Percentiles rank a stretch among this genome's conserved stretches.
Conservation (phyloP, 176 grass and related monocot species). For the Areca catechu region DNA sequence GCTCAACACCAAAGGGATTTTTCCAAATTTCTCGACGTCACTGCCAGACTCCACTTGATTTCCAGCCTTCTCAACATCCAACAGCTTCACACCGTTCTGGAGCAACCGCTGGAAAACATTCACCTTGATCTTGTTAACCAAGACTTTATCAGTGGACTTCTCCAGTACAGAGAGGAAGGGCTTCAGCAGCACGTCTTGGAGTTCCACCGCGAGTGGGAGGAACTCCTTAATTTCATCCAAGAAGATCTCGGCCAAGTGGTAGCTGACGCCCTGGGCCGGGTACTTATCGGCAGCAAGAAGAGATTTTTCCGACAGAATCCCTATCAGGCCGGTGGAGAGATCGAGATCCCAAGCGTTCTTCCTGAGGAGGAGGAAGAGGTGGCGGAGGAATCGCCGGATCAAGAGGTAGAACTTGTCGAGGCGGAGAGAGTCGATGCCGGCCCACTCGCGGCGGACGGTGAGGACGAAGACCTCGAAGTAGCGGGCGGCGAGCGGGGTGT, state of each 20-base stretch:
- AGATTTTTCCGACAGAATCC: conserved; percentile 38
- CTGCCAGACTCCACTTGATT: conserved; percentile 40
- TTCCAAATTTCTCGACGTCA: conserved; percentile 52
- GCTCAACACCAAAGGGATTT: conserved; percentile 37
- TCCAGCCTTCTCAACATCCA: conserved; percentile 40
- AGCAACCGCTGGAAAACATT: conserved; percentile 57
- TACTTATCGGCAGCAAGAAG: conserved; percentile 24
- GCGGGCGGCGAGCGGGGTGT: conserved; percentile 22
- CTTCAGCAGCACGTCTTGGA: conserved; percentile 31
- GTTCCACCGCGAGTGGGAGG: conserved; percentile 37
- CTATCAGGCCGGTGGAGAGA: conserved; percentile 24
- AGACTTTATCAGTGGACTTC: conserved; percentile 51
- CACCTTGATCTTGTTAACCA: conserved; percentile 61
- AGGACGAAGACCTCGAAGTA: conserved; percentile 58
- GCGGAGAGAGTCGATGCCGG: conserved; percentile 71
- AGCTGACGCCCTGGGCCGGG: conserved; percentile 28
- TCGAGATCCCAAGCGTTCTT: conserved; percentile 34
- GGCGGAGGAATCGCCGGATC: conserved; percentile 60
- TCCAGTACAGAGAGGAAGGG: conserved; percentile 64
- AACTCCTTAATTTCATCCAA: conserved; percentile 61
- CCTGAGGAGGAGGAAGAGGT: conserved; percentile 55
- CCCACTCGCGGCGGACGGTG: conserved; percentile 87
- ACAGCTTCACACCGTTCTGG: conserved; percentile 31
- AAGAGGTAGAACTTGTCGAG: conserved; percentile 98
- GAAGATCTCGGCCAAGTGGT: conserved; percentile 75